A percentile compares a stretch with the other conserved stretches of the same genome.
Conservation (phyloP, 805 yeast species). For the Monosporozyma servazzii region DNA sequence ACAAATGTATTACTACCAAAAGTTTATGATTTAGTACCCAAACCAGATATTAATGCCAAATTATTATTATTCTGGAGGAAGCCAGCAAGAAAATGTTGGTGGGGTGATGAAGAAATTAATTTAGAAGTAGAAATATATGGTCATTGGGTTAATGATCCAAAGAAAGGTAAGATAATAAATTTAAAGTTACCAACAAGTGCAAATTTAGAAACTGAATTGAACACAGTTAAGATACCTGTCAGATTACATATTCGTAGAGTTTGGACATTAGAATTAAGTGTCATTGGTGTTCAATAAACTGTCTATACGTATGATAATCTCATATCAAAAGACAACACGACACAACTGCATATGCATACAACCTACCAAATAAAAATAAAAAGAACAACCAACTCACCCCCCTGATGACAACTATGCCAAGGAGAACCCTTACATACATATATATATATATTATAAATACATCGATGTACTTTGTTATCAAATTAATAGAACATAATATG, state of each 20-base stretch:
- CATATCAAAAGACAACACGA: not conserved
- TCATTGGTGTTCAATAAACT: constrained; percentile 59
- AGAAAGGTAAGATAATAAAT: constrained; percentile 7
- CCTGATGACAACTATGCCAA: not conserved
- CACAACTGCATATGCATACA: too few species aligned
- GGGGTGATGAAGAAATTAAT: constrained; percentile 61
- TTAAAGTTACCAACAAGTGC: constrained; percentile 11
- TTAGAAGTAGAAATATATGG: constrained; percentile 30
- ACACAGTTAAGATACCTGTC: constrained; percentile 34
- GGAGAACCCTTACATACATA: not conserved
- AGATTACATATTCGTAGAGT: constrained; percentile 84
- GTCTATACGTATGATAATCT: not conserved
- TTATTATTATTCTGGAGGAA: constrained; percentile 89
- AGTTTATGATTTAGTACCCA: constrained; percentile 28
- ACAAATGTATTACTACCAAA: constrained; percentile 23
- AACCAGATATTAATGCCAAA: constrained; percentile 41
- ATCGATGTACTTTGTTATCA: not conserved
- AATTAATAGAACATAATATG: not conserved
- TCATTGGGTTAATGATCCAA: constrained; percentile 11
- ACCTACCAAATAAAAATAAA: too few species aligned
- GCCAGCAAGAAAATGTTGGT: constrained; percentile 99
- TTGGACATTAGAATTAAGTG: constrained; percentile 92
- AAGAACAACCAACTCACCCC: not conserved
- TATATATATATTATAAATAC: not conserved
- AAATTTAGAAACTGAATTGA: constrained; percentile 9